Evolutionary conservation across 441 rosid genomes (phyloP), one percentile per base, ranked within the genome.

Genomic region (Populus hybrid): DNA sequence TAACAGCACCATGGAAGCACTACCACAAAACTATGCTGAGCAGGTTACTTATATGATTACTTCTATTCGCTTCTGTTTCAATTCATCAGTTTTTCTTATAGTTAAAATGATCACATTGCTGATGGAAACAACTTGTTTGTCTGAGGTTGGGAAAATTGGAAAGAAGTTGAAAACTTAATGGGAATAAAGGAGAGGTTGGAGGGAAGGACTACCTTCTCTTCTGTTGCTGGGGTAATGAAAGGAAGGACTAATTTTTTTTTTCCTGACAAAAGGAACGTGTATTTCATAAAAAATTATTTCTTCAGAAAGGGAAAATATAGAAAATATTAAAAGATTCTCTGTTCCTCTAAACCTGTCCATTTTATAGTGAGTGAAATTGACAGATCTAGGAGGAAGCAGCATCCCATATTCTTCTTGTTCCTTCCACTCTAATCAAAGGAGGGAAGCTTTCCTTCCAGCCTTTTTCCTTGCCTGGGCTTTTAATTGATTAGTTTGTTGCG

Each of bases 11-110:
- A 81, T 90, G 78, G 99, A 97, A 89, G 98, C 98, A 38, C 99
- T 97, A 86, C 99, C 99, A 56, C 95, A 88, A 84, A 91, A 89
- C 83, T 94, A 97, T 78, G 95, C 95, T 29, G 97, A 94, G 81
- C 99, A 94, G 98, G 98, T 94, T 64, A 74, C 71, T 18, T 72
- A 64, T 42, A 50, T 16, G 4, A 21, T 68, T 10, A 28, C 16
- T 77, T 53, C 56, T 28, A 6, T 64, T 71, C 61, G 38, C 42
- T 53, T 76, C 35, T 1, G 68, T 64, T 35, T 59, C 2, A 29
- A 29, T 29, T 29, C 31, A 29, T 29, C 31, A 29, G 31, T 29
- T 29, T 29, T 29, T 29, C 31, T 29, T 29, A 29, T 29, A 29
- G 31, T 29, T 29, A 29, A 29, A 29, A 29, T 29, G 31, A 29